Conservation (phyloP, 495 filamentous ascomycete species). For the Penicillium alfredii region DNA sequence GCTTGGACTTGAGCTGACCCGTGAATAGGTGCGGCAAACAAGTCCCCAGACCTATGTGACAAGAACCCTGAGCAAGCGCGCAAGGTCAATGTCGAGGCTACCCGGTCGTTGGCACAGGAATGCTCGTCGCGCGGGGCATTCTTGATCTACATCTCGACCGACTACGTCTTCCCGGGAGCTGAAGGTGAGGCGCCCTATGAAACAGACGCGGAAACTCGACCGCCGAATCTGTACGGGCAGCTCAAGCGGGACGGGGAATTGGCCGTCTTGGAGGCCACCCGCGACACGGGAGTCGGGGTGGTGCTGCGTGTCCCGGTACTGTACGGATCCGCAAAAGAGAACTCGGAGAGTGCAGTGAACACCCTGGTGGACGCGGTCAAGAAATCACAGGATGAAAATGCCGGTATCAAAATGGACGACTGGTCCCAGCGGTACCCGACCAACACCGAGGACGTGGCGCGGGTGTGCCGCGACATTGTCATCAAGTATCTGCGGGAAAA, state of each 20-base stretch:
- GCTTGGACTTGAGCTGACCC: constrained; percentile 9
- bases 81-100: constrained; percentile 69
- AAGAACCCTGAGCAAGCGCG: constrained; percentile 69
- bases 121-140: constrained; percentile 58
- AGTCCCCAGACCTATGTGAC: constrained; percentile 80
- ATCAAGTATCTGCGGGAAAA: constrained; percentile 55
- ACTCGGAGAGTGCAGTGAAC: constrained; percentile 77
- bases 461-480: constrained; percentile 67
- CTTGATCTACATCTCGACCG: constrained; percentile 89
- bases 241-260: constrained; percentile 81
- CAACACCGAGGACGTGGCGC: constrained; percentile 79
- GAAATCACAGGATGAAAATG: constrained; percentile 55
- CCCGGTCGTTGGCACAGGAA: constrained; percentile 57
- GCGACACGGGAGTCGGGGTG: constrained; percentile 50
- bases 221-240: constrained; percentile 82
- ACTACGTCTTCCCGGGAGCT: constrained; percentile 84
- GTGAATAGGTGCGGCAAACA: constrained; percentile 73
- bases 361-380: constrained; percentile 66
- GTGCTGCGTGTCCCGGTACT: constrained; percentile 83
- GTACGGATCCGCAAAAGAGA: constrained; percentile 59
- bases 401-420: constrained; percentile 74
- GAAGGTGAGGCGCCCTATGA: constrained; percentile 85
- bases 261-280: constrained; percentile 59
- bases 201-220: constrained; percentile 53
- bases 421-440: constrained; percentile 85